Percentiles rank a stretch among this genome's conserved stretches.
Evolutionary conservation across 306 rosid genomes (phyloP).

Genomic region (Rubus parviflorus): DNA sequence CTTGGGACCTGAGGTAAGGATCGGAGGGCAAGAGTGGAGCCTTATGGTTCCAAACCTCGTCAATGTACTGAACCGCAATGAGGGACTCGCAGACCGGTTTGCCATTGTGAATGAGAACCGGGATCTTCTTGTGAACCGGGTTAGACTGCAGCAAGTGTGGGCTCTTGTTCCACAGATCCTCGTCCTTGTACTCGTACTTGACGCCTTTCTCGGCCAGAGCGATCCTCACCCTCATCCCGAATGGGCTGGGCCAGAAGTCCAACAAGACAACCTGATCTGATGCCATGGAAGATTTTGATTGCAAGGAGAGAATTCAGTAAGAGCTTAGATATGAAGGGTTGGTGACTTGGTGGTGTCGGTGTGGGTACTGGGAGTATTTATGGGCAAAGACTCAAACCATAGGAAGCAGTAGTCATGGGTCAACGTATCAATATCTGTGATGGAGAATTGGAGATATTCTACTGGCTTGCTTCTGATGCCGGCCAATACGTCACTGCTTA

Average conservation of each 20-base stretch:
- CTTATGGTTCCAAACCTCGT: constrained; percentile 34
- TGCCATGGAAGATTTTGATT: neutral
- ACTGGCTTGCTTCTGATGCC: no score
- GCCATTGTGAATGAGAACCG: constrained; percentile 59
- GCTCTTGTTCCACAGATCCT: constrained; percentile 45
- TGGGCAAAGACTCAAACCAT: neutral
- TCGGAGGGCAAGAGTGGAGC: constrained; percentile 35
- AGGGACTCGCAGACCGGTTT: constrained; percentile 49
- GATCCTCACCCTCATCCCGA: constrained; percentile 34
- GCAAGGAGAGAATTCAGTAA: no score
- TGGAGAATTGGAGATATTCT: no score
- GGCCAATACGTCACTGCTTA: no score
- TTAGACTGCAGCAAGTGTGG: constrained; percentile 46
- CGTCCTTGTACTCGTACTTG: constrained; percentile 32
- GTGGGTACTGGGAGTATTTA: neutral
- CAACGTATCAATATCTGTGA: no score
- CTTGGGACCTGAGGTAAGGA: constrained; percentile 44
- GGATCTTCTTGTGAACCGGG: constrained; percentile 52
- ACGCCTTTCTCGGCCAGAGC: constrained; percentile 44
- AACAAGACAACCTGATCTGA: constrained; percentile 27
- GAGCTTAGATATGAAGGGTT: no score
- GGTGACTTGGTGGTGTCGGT: neutral
- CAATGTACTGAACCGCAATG: constrained; percentile 39
- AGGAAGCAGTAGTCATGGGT: no score
- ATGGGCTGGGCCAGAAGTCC: constrained; percentile 39